Base-by-base conservation (phyloP, 192 early-diverging fungal genomes). In the Chytriomyces sp. region DNA sequence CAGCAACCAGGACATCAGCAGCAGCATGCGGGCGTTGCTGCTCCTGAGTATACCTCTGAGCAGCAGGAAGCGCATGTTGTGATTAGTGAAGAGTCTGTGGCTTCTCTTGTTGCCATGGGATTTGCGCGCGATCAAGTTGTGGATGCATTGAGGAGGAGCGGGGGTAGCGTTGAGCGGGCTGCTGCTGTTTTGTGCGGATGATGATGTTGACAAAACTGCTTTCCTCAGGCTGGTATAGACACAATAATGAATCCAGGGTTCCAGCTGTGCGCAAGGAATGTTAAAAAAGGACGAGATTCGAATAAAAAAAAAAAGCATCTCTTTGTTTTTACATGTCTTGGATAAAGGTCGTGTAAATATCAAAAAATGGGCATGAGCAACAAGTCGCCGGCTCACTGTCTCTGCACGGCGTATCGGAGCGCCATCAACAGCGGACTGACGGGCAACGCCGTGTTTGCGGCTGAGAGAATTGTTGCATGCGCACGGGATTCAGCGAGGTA, bases 401-500 rank as follows among this genome's bases (percentile, higher is more conserved):
- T 35, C 35, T 35, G 35, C 35, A 35, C 50, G 11, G 69, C 69
- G 9, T 71, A 24, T 20, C 16, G 18, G 11, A 20, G 18, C 24
- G 64, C 61, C 61, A 75, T 88, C 35, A 72, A 50, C 26, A 48
- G 47, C 60, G 61, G 63, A n/a, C 50, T 81, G 35, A 79, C 66
- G 59, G 60, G 53, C 13, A 81, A 77, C 28, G 87, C 84, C 57
- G 47, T 85, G 6, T 84, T 88, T 62, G 72, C 86, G 7, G 81
- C 84, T 11, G 82, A 86, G 47, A 74, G 83, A 13, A 47, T 85
- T 35, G 35, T 35, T 35, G 35, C 35, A 35, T 35, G 35, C 35
- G 35, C 35, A 35, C 35, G 35, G 35, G 35, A 35, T 35, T 35
- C 35, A 35, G 35, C 35, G 35, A 35, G 35, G 35, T 2, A 35